Evolutionary conservation across 73 alveolate genomes (phyloP).

Genomic region (Paramecium primaurelia): DNA sequence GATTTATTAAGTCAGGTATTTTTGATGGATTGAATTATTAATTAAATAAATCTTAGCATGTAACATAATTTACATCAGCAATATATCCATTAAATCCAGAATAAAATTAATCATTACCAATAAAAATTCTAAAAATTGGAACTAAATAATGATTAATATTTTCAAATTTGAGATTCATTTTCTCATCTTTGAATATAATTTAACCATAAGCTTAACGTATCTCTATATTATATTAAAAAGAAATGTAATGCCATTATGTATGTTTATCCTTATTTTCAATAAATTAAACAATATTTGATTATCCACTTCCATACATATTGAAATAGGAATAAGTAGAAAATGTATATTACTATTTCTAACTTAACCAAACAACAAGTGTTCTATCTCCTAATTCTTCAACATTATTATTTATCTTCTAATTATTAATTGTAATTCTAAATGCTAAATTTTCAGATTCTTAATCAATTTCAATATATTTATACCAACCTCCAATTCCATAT

Average conservation of each 20-base stretch:
- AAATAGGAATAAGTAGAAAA: neutral
- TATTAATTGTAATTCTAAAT: slow-evolving; percentile 20
- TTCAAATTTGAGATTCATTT: neutral
- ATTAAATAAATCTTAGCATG: neutral
- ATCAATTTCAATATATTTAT: neutral
- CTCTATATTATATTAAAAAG: neutral
- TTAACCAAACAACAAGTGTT: neutral
- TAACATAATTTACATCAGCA: neutral
- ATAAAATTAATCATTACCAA: neutral
- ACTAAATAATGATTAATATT: neutral
- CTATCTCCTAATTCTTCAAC: neutral
- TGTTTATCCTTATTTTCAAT: neutral
- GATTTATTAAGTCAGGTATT: neutral
- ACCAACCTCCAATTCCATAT: slow-evolving; percentile 3
- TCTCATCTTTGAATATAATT: neutral
- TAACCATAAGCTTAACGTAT: neutral
- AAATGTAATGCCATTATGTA: neutral
- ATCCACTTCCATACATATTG: neutral
- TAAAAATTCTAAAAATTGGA: neutral
- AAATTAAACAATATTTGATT: neutral
- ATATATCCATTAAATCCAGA: slow-evolving; percentile 15
- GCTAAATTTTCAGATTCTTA: neutral
- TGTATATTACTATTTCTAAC: neutral
- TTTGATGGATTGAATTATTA: neutral
- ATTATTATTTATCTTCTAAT: neutral